phyloP scores from a whole-genome alignment of 2,329 filamentous ascomycete genomes.

The Colletotrichum echinochloae region DNA sequence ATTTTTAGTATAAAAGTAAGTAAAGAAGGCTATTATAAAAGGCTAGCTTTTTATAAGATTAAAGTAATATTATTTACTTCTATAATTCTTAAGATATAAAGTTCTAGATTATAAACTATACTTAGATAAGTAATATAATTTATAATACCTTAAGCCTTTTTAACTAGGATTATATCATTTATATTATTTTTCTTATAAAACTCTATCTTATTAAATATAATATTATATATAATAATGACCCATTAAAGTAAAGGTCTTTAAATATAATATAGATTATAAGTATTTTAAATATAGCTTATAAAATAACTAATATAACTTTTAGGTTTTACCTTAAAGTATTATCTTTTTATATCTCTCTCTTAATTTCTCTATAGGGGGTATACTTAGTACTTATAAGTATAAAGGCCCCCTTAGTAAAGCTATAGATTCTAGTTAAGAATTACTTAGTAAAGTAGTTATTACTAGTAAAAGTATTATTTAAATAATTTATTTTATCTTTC shows the following conservation, averaged over 20 bases:
- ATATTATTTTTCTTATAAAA: background rate
- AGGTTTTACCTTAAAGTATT: too few relatives aligned
- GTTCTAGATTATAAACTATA: background rate
- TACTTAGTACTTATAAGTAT: too few relatives aligned
- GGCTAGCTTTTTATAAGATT: background rate
- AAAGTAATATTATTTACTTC: rapidly evolving
- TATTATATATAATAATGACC: background rate
- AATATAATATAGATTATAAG: too few relatives aligned
- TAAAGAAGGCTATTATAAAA: background rate
- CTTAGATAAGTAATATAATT: background rate
- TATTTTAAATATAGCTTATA: too few relatives aligned
- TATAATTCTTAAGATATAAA: background rate
- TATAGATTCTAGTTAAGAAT: too few relatives aligned
- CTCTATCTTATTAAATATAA: background rate
- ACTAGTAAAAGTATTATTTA: too few relatives aligned
- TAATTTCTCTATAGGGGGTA: too few relatives aligned
- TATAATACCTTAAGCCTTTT: rapidly evolving
- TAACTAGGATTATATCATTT: rapidly evolving
- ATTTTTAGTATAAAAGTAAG: background rate
- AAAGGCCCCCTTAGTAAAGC: too few relatives aligned
- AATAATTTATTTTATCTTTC: too few relatives aligned
- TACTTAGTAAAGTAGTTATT: too few relatives aligned
- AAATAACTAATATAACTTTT: too few relatives aligned
- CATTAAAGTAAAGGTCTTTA: background rate
- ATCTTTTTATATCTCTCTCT: too few relatives aligned